These are phyloP conservation scores for Lactuca saligna DNA, from an alignment of 129 eudicot genomes.

Conservation along the genomic window DNA sequence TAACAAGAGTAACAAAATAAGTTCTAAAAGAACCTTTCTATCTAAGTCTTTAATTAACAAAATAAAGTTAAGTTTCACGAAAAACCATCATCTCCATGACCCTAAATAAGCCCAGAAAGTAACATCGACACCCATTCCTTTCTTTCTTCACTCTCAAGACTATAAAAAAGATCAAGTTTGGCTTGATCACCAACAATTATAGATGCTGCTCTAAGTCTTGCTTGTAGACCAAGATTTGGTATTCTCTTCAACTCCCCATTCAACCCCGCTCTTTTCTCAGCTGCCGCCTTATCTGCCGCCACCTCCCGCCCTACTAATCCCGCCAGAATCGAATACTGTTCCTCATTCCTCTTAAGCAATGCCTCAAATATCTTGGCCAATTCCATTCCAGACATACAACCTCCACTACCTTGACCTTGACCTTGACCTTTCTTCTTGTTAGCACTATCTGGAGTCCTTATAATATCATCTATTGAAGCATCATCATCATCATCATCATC, in stretches of 20 bases:
- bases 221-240: constrained; percentile 37
- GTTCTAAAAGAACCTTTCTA: constrained; percentile 19
- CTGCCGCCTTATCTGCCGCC: constrained; percentile 30
- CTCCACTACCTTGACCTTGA: constrained; percentile 22
- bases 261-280: constrained; percentile 32
- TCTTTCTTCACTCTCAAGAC: constrained; percentile 46
- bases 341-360: constrained; percentile 38
- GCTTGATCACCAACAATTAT: constrained; percentile 41
- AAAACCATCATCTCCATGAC: not conserved
- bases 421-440: constrained; percentile 18
- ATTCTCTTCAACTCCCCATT: constrained; percentile 41
- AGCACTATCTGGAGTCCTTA: constrained; percentile 6
- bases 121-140: constrained; percentile 50
- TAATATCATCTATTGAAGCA: constrained; percentile 24
- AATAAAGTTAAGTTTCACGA: not conserved
- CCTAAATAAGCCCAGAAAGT: constrained; percentile 42
- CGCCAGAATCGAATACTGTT: constrained; percentile 32
- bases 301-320: constrained; percentile 32
- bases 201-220: constrained; percentile 42
- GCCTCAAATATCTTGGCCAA: constrained; percentile 32
- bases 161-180: constrained; percentile 50
- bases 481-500: constrained; percentile 16
- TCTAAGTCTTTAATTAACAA: not conserved
- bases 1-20: not conserved
- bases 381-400: constrained; percentile 29